phyloP scores from a whole-genome alignment of 2,329 filamentous ascomycete genomes.

The Arachnomyces sp. region DNA sequence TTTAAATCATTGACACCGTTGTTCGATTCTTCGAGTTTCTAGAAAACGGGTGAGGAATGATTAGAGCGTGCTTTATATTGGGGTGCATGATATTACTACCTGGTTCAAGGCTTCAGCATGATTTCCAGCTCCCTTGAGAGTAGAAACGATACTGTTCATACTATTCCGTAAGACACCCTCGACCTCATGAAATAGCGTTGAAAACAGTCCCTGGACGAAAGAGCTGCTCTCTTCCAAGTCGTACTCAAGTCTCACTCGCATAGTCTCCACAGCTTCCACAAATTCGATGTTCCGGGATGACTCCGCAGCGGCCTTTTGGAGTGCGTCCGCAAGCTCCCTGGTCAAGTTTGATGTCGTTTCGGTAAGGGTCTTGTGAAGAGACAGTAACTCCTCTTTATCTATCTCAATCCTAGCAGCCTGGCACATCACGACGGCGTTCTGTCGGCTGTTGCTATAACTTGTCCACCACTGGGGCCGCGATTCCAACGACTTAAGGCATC shows the following conservation, averaged over 20 bases:
- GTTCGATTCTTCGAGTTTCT: constrained; percentile 21
- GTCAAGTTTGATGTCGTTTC: constrained; percentile 29
- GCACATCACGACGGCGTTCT: constrained; percentile 55
- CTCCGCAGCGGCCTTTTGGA: constrained; percentile 23
- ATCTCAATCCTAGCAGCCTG: constrained; percentile 51
- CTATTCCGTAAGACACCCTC: constrained; percentile 16
- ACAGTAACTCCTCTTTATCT: constrained; percentile 43
- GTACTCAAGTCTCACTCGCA: constrained; percentile 22
- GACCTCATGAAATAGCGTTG: constrained; percentile 19
- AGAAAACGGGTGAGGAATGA: background rate
- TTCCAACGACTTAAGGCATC: constrained; percentile 48
- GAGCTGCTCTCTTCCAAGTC: constrained; percentile 27
- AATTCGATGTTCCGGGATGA: constrained; percentile 27
- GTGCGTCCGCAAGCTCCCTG: constrained; percentile 25
- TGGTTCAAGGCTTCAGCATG: constrained; percentile 14
- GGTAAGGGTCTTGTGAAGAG: constrained; percentile 31
- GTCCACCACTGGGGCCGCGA: constrained; percentile 53
- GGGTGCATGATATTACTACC: constrained; percentile 12
- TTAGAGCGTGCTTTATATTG: background rate
- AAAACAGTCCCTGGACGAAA: constrained; percentile 18
- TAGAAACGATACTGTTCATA: constrained; percentile 14
- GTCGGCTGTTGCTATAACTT: constrained; percentile 54
- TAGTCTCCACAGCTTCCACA: constrained; percentile 19
- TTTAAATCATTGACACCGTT: constrained; percentile 18
- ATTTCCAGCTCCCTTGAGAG: constrained; percentile 14